These are phyloP conservation scores for Trichosporon asahii DNA, from an alignment of 1,284 basidiomycete species.

Conservation along the genomic window DNA sequence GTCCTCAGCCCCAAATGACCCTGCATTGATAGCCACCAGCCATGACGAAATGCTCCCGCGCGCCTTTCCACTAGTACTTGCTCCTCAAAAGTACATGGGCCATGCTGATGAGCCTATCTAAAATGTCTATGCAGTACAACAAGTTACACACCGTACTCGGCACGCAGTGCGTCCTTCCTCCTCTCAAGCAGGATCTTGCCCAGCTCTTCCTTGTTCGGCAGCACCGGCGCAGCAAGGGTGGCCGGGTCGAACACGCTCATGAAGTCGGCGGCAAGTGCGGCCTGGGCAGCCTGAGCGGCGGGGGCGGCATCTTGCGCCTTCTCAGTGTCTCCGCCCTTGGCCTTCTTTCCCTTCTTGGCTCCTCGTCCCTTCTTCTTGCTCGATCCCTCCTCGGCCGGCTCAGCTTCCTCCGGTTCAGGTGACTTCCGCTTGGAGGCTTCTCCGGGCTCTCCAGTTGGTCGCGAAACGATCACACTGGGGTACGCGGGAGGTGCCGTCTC, in stretches of 20 bases:
- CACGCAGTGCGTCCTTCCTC: constrained; percentile 75
- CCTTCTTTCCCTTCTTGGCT: constrained; percentile 16
- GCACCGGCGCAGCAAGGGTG: constrained; percentile 67
- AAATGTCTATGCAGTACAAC: constrained; percentile 12
- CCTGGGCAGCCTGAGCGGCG: constrained; percentile 26
- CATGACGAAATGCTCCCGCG: constrained; percentile 31
- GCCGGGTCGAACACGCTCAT: constrained; percentile 72
- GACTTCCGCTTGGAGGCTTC: constrained; percentile 20
- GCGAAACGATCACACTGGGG: constrained; percentile 10
- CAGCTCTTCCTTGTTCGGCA: constrained; percentile 74
- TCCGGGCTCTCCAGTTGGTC: constrained; percentile 4
- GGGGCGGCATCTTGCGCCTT: constrained; percentile 40
- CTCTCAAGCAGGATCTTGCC: constrained; percentile 70
- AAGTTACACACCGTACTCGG: constrained; percentile 62
- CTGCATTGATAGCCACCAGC: not conserved
- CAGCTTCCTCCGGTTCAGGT: constrained; percentile 18
- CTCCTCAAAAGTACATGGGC: not conserved
- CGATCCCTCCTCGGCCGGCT: not conserved
- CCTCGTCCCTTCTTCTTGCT: constrained; percentile 7
- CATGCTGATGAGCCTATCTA: not conserved
- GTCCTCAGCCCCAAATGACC: constrained; percentile 31
- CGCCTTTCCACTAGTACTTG: not conserved
- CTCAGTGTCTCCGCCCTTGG: constrained; percentile 62
- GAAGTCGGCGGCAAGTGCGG: constrained; percentile 50
- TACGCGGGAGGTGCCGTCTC: constrained; percentile 12